Percentiles rank a stretch among this genome's conserved stretches.
Evolutionary conservation across 257 asterid genomes (phyloP).

Genomic region (Nicotiana tabacum): DNA sequence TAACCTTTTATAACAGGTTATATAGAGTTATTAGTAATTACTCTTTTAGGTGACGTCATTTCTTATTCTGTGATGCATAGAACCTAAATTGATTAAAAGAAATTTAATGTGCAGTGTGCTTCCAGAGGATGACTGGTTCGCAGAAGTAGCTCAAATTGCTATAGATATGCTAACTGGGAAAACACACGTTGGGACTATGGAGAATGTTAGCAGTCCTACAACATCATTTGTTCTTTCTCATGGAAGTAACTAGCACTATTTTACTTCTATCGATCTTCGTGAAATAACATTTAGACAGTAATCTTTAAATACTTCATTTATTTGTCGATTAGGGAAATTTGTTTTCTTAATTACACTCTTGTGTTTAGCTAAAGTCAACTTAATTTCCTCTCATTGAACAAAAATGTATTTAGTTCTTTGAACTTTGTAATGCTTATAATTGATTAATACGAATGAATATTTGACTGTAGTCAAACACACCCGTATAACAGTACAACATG

Average conservation of each 20-base stretch:
- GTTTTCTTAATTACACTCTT: not conserved
- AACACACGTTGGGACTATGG: slow-evolving; percentile 51
- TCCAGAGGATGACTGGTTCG: slow-evolving; percentile 96
- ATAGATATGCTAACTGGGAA: slow-evolving; percentile 70
- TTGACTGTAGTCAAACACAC: not conserved
- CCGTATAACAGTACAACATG: no score
- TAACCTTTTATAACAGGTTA: no score
- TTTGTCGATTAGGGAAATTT: not conserved
- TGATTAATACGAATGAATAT: not conserved
- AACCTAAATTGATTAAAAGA: no score
- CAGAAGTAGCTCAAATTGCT: slow-evolving; percentile 88
- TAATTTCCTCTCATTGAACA: not conserved
- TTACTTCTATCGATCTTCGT: not conserved
- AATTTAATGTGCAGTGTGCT: slow-evolving; percentile 36
- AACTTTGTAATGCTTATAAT: not conserved
- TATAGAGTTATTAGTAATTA: no score
- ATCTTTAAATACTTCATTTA: not conserved
- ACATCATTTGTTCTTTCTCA: slow-evolving; percentile 71
- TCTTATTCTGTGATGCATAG: no score
- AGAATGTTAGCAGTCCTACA: slow-evolving; percentile 52
- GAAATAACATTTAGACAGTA: not conserved
- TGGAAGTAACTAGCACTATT: slow-evolving; percentile 33
- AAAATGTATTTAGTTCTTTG: not conserved
- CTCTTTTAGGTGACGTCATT: no score
- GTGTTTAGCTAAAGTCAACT: not conserved